Evolutionary conservation across 129 eudicot genomes (phyloP).

Genomic region (sunflower (Helianthus annuus)): HanXRQr2.0-SUNRISE NC_035439.2:74503113-74503612

Average conservation of each 20-base stretch:
- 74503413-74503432: conserved; percentile 36
- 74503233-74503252: no score
- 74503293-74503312: conserved; percentile 13
- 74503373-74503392: neutral
- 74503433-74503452: conserved; percentile 23
- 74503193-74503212: no score
- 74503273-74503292: conserved; percentile 7
- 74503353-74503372: neutral
- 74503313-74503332: conserved; percentile 24
- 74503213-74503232: no score
- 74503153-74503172: no score
- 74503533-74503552: conserved; percentile 30
- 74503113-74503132: no score
- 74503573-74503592: conserved; percentile 6
- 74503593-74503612: conserved; percentile 10
- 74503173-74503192: no score
- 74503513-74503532: neutral
- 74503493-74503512: neutral
- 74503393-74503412: neutral
- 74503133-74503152: no score
- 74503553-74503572: conserved; percentile 25
- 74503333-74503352: conserved; percentile 15
- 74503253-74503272: no score
- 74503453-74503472: conserved; percentile 36
- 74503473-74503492: conserved; percentile 25